These are phyloP conservation scores for Candida odintsovae DNA, from an alignment of 805 yeast species.

Conservation along the genomic window DNA sequence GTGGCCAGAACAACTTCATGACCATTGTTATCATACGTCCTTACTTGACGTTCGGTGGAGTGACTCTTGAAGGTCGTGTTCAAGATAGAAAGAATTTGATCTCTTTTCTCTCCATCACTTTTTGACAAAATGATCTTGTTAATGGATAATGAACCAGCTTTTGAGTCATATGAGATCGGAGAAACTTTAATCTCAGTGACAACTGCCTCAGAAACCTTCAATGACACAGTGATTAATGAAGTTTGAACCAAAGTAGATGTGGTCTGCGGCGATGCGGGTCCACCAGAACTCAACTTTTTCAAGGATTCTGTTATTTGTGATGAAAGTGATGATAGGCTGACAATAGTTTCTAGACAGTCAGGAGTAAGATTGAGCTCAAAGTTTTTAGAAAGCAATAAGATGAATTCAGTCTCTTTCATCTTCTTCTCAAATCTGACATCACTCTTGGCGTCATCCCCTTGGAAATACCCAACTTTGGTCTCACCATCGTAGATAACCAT, in stretches of 20 bases:
- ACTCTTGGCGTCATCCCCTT: slow-evolving; percentile 28
- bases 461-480: slow-evolving; percentile 21
- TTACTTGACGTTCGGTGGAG: slow-evolving; percentile 17
- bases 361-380: slow-evolving; percentile 20
- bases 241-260: slow-evolving; percentile 16
- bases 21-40: slow-evolving; percentile 25
- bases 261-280: slow-evolving; percentile 1
- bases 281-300: slow-evolving; percentile 4
- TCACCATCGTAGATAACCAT: slow-evolving; percentile 22
- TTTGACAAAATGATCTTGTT: slow-evolving; percentile 26
- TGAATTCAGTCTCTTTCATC: slow-evolving; percentile 28
- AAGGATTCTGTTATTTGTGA: slow-evolving; percentile 23
- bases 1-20: slow-evolving; percentile 23
- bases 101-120: slow-evolving; percentile 13
- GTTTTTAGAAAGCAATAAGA: slow-evolving; percentile 39
- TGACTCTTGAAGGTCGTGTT: slow-evolving; percentile 17
- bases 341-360: slow-evolving; percentile 22
- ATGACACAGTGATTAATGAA: slow-evolving; percentile 10
- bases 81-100: slow-evolving; percentile 12
- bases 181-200: slow-evolving; percentile 27
- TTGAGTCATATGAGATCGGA: slow-evolving; percentile 41
- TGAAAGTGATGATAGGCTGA: slow-evolving; percentile 24
- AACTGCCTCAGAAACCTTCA: slow-evolving; percentile 5
- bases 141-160: slow-evolving; percentile 27
- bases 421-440: slow-evolving; percentile 52